Conservation (phyloP, 345 rosid genomes). For the Firmiana major region DNA sequence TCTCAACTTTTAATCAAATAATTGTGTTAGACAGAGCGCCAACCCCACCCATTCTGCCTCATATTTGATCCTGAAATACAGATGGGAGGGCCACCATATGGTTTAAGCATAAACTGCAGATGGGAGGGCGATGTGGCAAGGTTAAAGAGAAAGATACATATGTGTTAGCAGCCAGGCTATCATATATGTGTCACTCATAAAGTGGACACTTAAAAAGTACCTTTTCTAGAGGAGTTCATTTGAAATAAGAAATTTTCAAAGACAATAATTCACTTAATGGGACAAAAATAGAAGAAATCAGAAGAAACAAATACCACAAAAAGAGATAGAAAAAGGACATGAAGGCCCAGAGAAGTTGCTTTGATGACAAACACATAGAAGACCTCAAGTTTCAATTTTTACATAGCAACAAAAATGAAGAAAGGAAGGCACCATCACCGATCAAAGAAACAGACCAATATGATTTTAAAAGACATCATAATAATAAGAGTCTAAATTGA, state of each 20-base stretch:
- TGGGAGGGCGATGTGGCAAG: background rate
- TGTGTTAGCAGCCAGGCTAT: background rate
- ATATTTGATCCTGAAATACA: background rate
- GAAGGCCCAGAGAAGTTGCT: background rate
- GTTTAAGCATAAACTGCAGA: background rate
- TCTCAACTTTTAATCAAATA: constrained; percentile 4
- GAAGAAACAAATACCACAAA: background rate
- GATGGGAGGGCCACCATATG: no score
- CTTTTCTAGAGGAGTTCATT: background rate
- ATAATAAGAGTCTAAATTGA: background rate
- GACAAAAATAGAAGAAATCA: background rate
- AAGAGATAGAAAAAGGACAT: background rate
- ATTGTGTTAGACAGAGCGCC: background rate
- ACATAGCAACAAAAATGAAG: background rate
- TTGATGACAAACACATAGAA: background rate
- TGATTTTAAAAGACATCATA: background rate
- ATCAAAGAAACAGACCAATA: background rate
- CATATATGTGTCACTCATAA: background rate
- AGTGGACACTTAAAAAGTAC: background rate
- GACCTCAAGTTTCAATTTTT: background rate
- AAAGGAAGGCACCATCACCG: background rate
- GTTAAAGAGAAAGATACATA: no score
- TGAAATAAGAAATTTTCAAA: no score
- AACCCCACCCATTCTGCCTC: background rate
- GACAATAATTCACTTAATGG: background rate